A percentile compares a stretch with the other conserved stretches of the same genome.
phyloP scores from a whole-genome alignment of 768 basidiomycete genomes.

The Pleurotus pulmonarius region DNA sequence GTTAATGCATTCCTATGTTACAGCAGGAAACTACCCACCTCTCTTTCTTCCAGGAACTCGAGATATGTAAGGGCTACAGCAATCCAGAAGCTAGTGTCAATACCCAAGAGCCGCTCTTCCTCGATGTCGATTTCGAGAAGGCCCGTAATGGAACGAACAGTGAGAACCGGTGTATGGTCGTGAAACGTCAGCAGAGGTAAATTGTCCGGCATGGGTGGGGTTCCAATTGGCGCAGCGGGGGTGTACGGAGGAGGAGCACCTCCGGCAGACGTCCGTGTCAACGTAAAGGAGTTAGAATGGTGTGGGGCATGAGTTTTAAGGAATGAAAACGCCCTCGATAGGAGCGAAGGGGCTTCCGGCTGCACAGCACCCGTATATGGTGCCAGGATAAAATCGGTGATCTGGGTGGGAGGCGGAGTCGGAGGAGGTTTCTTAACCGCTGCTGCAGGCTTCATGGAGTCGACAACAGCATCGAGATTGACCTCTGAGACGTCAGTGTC shows the following conservation, averaged over 20 bases:
- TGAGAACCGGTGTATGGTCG: constrained; percentile 67
- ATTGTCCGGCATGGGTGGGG: constrained; percentile 11
- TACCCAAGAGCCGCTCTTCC: constrained; percentile 56
- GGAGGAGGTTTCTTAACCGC: background rate
- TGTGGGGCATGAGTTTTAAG: constrained; percentile 49
- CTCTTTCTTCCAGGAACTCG: constrained; percentile 74
- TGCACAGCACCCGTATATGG: constrained; percentile 38
- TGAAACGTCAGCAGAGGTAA: constrained; percentile 59
- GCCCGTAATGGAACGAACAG: constrained; percentile 55
- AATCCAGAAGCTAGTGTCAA: constrained; percentile 78
- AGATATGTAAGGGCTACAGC: constrained; percentile 71
- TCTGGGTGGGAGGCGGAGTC: constrained; percentile 28
- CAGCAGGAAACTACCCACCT: constrained; percentile 36
- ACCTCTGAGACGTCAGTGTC: constrained; percentile 24
- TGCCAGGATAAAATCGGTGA: constrained; percentile 51
- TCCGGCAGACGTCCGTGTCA: constrained; percentile 24
- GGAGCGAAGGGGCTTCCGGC: constrained; percentile 35
- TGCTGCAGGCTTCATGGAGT: background rate
- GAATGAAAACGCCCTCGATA: constrained; percentile 46
- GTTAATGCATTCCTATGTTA: background rate
- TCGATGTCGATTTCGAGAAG: constrained; percentile 58
- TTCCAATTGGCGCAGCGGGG: constrained; percentile 11
- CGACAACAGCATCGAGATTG: constrained; percentile 12
- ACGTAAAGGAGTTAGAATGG: constrained; percentile 60
- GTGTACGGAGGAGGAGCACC: constrained; percentile 37